These are phyloP conservation scores for Metschnikowia reukaufii DNA, from an alignment of 805 yeast genomes.

Conservation along the genomic window DNA sequence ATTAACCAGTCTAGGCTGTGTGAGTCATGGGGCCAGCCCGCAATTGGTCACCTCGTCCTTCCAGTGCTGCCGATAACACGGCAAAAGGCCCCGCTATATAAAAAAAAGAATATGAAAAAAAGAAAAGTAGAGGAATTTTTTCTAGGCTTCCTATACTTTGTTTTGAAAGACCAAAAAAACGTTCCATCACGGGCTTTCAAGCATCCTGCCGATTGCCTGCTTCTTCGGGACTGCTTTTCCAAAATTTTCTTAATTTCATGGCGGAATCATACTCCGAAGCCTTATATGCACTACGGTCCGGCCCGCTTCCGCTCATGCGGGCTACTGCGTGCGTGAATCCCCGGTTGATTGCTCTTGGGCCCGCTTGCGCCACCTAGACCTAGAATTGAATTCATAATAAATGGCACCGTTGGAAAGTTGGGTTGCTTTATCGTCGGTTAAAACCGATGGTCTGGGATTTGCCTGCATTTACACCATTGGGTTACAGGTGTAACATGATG, in stretches of 20 bases:
- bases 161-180: neutral
- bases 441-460: too few species aligned
- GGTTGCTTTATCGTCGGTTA: too few species aligned
- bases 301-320: conserved; percentile 7
- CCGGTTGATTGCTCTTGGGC: neutral
- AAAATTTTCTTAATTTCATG: neutral
- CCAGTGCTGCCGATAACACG: neutral
- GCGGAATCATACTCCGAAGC: conserved; percentile 1
- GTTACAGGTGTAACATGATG: too few species aligned
- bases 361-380: neutral
- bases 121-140: too few species aligned
- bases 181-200: neutral
- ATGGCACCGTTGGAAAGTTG: too few species aligned
- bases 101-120: neutral
- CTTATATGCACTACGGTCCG: neutral
- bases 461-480: too few species aligned
- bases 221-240: neutral
- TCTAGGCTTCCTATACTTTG: neutral
- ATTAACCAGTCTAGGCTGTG: neutral
- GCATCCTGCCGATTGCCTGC: conserved; percentile 1
- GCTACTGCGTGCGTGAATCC: neutral
- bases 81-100: neutral
- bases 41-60: neutral
- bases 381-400: too few species aligned
- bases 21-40: conserved; percentile 2